These are phyloP conservation scores for Linnemannia elongata DNA, from an alignment of 192 early-diverging fungal species.

Conservation along the genomic window DNA sequence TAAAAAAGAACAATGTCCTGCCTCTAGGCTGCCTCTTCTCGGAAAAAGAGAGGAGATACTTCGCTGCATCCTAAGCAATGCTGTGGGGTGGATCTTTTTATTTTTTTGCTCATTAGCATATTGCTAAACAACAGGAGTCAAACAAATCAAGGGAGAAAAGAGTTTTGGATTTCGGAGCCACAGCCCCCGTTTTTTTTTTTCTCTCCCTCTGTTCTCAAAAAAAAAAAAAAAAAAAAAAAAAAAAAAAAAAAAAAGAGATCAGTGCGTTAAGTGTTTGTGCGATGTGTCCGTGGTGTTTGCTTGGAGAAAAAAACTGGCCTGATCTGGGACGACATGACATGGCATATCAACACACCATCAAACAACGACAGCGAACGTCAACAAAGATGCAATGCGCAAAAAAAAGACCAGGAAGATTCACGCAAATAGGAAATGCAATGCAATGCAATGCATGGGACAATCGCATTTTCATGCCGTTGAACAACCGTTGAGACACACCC, in stretches of 20 bases:
- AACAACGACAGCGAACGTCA: neutral
- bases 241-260: neutral
- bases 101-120: neutral
- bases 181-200: neutral
- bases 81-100: neutral
- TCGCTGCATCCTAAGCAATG: conserved; percentile 3
- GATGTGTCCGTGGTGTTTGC: neutral
- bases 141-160: neutral
- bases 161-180: neutral
- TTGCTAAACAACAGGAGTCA: neutral
- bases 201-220: neutral
- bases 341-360: neutral
- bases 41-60: neutral
- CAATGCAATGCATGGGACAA: neutral
- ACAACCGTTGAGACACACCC: neutral
- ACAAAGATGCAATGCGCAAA: neutral
- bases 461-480: neutral
- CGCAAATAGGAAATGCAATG: neutral
- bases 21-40: neutral
- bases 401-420: neutral
- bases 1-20: too few species aligned
- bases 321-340: neutral
- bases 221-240: too few species aligned
- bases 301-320: neutral
- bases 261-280: neutral